These are phyloP conservation scores for Zea luxurians DNA, from an alignment of 176 grass and related monocot genomes.

Conservation along the genomic window DNA sequence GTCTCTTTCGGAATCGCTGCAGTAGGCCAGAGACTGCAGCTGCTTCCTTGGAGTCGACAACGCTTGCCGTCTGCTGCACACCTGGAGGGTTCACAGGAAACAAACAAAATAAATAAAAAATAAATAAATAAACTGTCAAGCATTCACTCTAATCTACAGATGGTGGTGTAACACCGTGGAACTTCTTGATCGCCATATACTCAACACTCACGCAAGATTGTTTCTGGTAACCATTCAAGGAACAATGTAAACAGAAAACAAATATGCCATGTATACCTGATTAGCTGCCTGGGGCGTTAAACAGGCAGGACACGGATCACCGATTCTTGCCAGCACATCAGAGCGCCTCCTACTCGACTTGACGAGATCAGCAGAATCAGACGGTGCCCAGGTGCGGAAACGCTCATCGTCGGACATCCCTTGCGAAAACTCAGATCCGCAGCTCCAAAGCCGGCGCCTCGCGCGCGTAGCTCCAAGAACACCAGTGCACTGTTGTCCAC, in stretches of 20 bases:
- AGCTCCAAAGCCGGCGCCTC: conserved; percentile 41
- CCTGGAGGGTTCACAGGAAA: conserved; percentile 14
- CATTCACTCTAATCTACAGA: conserved; percentile 18
- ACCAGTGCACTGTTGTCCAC: conserved; percentile 7
- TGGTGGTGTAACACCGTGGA: background rate
- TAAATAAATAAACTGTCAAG: background rate
- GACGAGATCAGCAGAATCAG: conserved; percentile 29
- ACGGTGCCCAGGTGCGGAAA: background rate
- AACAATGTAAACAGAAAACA: background rate
- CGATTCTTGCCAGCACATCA: conserved; percentile 37
- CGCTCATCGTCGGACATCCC: conserved; percentile 18
- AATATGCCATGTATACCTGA: conserved; percentile 39
- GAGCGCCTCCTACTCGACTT: conserved; percentile 32
- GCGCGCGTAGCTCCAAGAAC: conserved; percentile 26
- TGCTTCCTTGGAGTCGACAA: conserved; percentile 58
- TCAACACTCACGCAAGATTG: background rate
- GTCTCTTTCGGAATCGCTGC: conserved; percentile 44
- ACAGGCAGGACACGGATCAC: conserved; percentile 34
- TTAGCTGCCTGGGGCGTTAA: conserved; percentile 32
- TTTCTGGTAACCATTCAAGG: conserved; percentile 12
- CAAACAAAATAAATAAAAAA: background rate
- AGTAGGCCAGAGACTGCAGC: conserved; percentile 22
- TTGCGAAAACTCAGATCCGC: conserved; percentile 33
- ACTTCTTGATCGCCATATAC: background rate
- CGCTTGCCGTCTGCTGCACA: conserved; percentile 29